phyloP scores from a whole-genome alignment of 495 filamentous ascomycete species.

The Trichoderma virens region DNA sequence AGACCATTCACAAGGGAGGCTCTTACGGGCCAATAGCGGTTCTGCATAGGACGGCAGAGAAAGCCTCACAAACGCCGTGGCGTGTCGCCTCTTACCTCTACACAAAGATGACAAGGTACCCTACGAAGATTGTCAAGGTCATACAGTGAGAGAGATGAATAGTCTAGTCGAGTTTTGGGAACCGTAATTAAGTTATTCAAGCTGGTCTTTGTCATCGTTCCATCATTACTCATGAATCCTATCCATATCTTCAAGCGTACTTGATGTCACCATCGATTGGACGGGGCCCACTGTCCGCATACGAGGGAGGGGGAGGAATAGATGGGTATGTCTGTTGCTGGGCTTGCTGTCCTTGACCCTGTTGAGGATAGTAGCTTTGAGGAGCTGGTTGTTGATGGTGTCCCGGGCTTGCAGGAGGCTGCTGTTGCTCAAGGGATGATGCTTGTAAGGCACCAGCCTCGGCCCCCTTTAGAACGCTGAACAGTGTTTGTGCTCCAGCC shows the following conservation, averaged over 20 bases:
- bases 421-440: not conserved
- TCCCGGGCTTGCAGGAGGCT: not conserved
- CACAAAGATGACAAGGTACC: not conserved
- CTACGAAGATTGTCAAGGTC: not conserved
- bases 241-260: not conserved
- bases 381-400: not conserved
- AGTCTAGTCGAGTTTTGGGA: too few species aligned
- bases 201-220: not conserved
- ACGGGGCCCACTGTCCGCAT: not conserved
- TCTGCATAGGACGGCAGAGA: not conserved
- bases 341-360: not conserved
- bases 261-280: conserved; percentile 3
- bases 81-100: not conserved
- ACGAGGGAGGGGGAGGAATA: not conserved
- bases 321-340: not conserved
- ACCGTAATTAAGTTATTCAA: not conserved
- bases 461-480: not conserved
- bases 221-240: not conserved
- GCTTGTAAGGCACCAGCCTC: not conserved
- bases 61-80: not conserved
- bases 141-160: not conserved
- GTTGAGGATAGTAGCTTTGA: not conserved
- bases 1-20: not conserved
- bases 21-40: not conserved
- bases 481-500: not conserved